Percentiles rank a stretch among this genome's conserved stretches.
These are phyloP conservation scores for Chalaropsis ovoidea DNA, from an alignment of 2,329 filamentous ascomycete species.

Conservation along the genomic window DNA sequence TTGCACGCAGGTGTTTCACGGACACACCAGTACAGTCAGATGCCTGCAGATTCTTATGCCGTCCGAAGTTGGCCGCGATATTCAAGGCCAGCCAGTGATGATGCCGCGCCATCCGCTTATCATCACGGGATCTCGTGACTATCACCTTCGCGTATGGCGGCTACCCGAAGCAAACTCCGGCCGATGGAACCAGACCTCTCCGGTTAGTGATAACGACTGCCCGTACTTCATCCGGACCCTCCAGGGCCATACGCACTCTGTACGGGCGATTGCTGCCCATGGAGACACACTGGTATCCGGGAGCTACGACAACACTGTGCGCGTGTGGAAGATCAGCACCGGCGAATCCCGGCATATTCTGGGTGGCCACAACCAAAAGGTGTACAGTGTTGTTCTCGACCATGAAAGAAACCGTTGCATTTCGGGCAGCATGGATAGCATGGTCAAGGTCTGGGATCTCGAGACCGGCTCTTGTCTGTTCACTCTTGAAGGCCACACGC, in stretches of 20 bases:
- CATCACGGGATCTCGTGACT: slow-evolving; percentile 93
- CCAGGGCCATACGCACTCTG: slow-evolving; percentile 80
- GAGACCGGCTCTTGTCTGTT: slow-evolving; percentile 75
- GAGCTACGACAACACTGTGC: slow-evolving; percentile 89
- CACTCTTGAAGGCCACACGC: slow-evolving; percentile 84
- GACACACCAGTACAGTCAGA: slow-evolving; percentile 92
- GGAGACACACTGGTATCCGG: slow-evolving; percentile 94
- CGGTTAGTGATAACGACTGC: slow-evolving; percentile 60
- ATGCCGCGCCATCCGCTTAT: slow-evolving; percentile 92
- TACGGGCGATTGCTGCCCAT: slow-evolving; percentile 88
- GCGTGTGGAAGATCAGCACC: slow-evolving; percentile 95
- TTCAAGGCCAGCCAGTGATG: slow-evolving; percentile 67
- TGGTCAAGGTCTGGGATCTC: slow-evolving; percentile 95
- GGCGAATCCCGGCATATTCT: slow-evolving; percentile 78
- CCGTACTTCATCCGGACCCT: slow-evolving; percentile 89
- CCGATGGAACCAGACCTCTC: slow-evolving; percentile 67
- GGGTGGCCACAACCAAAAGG: slow-evolving; percentile 80
- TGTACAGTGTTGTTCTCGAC: slow-evolving; percentile 94
- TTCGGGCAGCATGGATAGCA: slow-evolving; percentile 94
- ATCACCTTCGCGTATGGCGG: slow-evolving; percentile 87
- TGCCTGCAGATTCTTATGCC: slow-evolving; percentile 93
- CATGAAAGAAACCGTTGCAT: slow-evolving; percentile 89
- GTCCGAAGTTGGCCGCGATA: slow-evolving; percentile 59
- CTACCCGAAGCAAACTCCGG: slow-evolving; percentile 71
- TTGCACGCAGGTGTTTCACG: slow-evolving; percentile 92